A percentile compares a stretch with the other conserved stretches of the same genome.
phyloP scores from a whole-genome alignment of 306 rosid species.

The Fragaria iinumae region DNA sequence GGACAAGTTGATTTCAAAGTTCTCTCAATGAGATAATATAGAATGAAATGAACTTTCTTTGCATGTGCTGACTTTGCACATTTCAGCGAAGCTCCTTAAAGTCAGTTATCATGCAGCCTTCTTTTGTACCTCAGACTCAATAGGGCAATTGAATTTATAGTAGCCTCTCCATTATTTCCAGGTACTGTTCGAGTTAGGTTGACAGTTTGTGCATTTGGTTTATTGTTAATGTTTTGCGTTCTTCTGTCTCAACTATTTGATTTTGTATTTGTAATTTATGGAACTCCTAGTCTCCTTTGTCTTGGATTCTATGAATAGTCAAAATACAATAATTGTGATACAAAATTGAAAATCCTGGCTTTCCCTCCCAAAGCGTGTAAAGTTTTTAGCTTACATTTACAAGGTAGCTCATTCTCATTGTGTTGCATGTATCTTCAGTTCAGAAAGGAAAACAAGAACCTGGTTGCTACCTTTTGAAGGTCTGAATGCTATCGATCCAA shows the following conservation, averaged over 20 bases:
- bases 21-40: constrained; percentile 53
- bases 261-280: constrained; percentile 49
- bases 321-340: constrained; percentile 13
- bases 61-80: constrained; percentile 5
- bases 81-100: constrained; percentile 16
- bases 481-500: too few relatives aligned
- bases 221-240: constrained; percentile 25
- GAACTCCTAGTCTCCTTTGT: constrained; percentile 36
- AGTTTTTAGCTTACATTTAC: neutral
- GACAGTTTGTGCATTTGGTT: constrained; percentile 46
- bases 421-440: neutral
- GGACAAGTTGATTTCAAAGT: constrained; percentile 90
- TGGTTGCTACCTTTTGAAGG: neutral
- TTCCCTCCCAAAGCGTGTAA: constrained; percentile 7
- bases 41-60: constrained; percentile 21
- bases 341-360: neutral
- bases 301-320: constrained; percentile 22
- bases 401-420: neutral
- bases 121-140: constrained; percentile 21
- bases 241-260: constrained; percentile 32
- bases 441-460: neutral
- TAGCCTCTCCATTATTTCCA: constrained; percentile 36
- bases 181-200: constrained; percentile 35
- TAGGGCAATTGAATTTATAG: constrained; percentile 34
- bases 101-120: constrained; percentile 18